Conservation (phyloP, 768 basidiomycete genomes). For the Kockovaella imperatae region DNA sequence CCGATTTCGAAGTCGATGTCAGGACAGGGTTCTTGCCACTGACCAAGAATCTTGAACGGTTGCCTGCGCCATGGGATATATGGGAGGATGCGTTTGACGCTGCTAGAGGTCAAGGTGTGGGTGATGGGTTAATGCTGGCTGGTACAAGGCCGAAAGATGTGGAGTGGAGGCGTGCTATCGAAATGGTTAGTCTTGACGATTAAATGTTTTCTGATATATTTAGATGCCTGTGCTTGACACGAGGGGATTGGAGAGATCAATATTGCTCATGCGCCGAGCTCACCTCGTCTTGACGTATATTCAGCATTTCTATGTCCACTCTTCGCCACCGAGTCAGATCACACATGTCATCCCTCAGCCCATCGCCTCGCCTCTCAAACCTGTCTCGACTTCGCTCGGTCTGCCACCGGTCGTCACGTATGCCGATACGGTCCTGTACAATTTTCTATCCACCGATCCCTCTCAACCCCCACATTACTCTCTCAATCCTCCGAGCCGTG, state of each 20-base stretch:
- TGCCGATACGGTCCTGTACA: constrained; percentile 85
- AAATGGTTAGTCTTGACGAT: constrained; percentile 52
- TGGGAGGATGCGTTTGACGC: constrained; percentile 58
- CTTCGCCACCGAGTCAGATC: constrained; percentile 34
- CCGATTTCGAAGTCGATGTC: constrained; percentile 88
- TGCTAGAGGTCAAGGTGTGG: constrained; percentile 48
- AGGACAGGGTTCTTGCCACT: constrained; percentile 88
- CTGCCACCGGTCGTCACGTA: constrained; percentile 84
- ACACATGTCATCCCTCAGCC: constrained; percentile 61
- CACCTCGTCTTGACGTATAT: constrained; percentile 86
- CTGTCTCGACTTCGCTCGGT: constrained; percentile 61
- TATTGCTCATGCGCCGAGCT: constrained; percentile 66
- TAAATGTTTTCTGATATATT: background rate
- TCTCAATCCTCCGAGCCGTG: constrained; percentile 52
- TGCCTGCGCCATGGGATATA: constrained; percentile 57
- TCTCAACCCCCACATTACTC: constrained; percentile 13
- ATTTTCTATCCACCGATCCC: constrained; percentile 47
- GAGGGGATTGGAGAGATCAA: constrained; percentile 51
- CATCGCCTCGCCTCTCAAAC: constrained; percentile 66
- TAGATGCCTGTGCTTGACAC: constrained; percentile 68
- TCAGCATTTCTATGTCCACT: constrained; percentile 79
- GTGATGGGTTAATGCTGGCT: constrained; percentile 24
- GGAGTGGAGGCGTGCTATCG: constrained; percentile 60
- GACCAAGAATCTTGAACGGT: constrained; percentile 57
- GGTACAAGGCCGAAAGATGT: constrained; percentile 48